A percentile compares a stretch with the other conserved stretches of the same genome.
phyloP scores from a whole-genome alignment of 2,329 filamentous ascomycete species.

The Thelonectria discophora region DNA sequence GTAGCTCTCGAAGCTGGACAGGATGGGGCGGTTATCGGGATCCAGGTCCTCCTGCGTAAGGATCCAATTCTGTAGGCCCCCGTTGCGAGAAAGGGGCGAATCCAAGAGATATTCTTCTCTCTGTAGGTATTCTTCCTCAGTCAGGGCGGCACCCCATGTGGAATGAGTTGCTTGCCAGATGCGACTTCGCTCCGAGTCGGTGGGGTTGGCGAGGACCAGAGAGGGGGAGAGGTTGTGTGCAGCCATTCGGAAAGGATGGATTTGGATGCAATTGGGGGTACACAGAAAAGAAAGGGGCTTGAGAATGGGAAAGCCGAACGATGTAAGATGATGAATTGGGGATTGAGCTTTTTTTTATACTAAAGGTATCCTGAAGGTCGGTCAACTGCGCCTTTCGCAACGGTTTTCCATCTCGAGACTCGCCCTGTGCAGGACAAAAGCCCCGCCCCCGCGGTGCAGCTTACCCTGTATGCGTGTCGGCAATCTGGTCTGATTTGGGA shows the following conservation, averaged over 20 bases:
- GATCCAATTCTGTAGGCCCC: slow-evolving; percentile 71
- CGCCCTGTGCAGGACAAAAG: slow-evolving; percentile 10
- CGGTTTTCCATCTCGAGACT: background rate
- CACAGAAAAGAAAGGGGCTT: background rate
- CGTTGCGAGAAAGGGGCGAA: slow-evolving; percentile 65
- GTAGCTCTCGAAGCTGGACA: slow-evolving; percentile 71
- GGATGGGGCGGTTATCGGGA: slow-evolving; percentile 59
- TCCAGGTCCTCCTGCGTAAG: slow-evolving; percentile 58
- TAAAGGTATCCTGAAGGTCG: background rate
- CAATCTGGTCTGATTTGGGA: no score
- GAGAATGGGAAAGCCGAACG: background rate
- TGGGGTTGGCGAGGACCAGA: slow-evolving; percentile 63
- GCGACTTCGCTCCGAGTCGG: slow-evolving; percentile 59
- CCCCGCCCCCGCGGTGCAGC: slow-evolving; percentile 20
- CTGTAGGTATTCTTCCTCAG: slow-evolving; percentile 63
- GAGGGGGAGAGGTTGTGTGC: slow-evolving; percentile 35
- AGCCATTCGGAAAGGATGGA: slow-evolving; percentile 25
- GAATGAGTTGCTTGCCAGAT: slow-evolving; percentile 65
- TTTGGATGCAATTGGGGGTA: background rate
- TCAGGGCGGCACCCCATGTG: slow-evolving; percentile 68
- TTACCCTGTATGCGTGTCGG: background rate
- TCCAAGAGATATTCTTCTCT: slow-evolving; percentile 67
- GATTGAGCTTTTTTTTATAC: background rate
- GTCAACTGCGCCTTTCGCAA: background rate
- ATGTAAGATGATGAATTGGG: background rate